A percentile compares a stretch with the other conserved stretches of the same genome.
Evolutionary conservation across 345 rosid genomes (phyloP).

Genomic region (Brassica juncea): DNA sequence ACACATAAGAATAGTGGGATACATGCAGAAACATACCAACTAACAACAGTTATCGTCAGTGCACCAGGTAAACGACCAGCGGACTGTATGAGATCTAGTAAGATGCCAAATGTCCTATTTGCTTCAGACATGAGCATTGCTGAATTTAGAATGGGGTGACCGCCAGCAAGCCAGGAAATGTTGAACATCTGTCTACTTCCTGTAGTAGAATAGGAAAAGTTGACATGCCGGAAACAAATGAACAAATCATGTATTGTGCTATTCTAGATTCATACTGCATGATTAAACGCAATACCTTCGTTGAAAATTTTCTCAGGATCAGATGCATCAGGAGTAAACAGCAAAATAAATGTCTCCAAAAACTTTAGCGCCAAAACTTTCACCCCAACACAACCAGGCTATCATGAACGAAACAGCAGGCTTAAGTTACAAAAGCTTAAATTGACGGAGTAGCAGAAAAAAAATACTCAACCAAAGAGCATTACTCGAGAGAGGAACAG

Average conservation of each 20-base stretch:
- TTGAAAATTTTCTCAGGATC: slow-evolving; percentile 52
- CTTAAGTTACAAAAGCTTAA: slow-evolving; percentile 20
- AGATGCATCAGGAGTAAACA: slow-evolving; percentile 68
- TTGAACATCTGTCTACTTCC: slow-evolving; percentile 64
- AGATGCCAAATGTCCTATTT: slow-evolving; percentile 52
- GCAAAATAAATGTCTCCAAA: slow-evolving; percentile 78
- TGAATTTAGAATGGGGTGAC: slow-evolving; percentile 73
- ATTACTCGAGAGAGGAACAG: neutral
- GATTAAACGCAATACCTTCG: slow-evolving; percentile 61
- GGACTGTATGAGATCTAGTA: slow-evolving; percentile 65
- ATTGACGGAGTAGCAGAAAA: slow-evolving; percentile 6
- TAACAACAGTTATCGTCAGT: slow-evolving; percentile 62
- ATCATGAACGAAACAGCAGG: slow-evolving; percentile 38
- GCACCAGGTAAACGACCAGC: slow-evolving; percentile 64
- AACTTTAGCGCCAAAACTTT: slow-evolving; percentile 84
- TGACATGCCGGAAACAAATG: slow-evolving; percentile 17
- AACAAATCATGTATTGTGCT: slow-evolving; percentile 20
- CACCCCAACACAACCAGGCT: slow-evolving; percentile 77
- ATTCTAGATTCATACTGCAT: slow-evolving; percentile 3
- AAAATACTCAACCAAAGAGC: slow-evolving; percentile 25
- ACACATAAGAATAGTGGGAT: slow-evolving; percentile 17
- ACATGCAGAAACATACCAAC: slow-evolving; percentile 71
- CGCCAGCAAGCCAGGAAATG: slow-evolving; percentile 69
- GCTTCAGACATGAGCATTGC: slow-evolving; percentile 65
- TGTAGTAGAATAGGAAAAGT: slow-evolving; percentile 38